These are phyloP conservation scores for Candida ficus DNA, from an alignment of 805 yeast species.

Conservation along the genomic window DNA sequence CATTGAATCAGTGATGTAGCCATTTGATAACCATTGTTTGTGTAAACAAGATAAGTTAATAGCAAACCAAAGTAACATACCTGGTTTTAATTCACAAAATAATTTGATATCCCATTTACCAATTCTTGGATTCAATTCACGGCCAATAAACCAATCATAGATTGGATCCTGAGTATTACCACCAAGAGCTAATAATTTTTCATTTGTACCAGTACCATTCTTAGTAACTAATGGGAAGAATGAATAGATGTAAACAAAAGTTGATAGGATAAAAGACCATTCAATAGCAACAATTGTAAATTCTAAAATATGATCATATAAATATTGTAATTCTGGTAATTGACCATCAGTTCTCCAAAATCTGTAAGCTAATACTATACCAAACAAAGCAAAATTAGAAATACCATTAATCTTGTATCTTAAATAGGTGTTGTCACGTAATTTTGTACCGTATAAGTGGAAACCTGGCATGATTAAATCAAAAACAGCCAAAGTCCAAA, in stretches of 20 bases:
- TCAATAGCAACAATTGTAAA: slow-evolving; percentile 58
- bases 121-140: slow-evolving; percentile 89
- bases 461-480: slow-evolving; percentile 68
- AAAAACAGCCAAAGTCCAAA: slow-evolving; percentile 52
- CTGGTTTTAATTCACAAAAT: slow-evolving; percentile 93
- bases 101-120: slow-evolving; percentile 84
- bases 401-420: slow-evolving; percentile 80
- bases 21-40: slow-evolving; percentile 62
- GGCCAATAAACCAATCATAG: slow-evolving; percentile 96
- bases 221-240: slow-evolving; percentile 49
- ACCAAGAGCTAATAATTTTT: slow-evolving; percentile 73
- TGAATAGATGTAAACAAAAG: slow-evolving; percentile 61
- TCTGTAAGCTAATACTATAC: slow-evolving; percentile 45
- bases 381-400: slow-evolving; percentile 40
- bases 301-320: slow-evolving; percentile 64
- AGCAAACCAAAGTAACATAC: slow-evolving; percentile 79
- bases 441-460: slow-evolving; percentile 53
- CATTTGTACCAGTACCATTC: slow-evolving; percentile 53
- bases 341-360: slow-evolving; percentile 43
- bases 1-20: slow-evolving; percentile 66
- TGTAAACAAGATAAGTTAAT: slow-evolving; percentile 77
- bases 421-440: slow-evolving; percentile 73
- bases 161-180: slow-evolving; percentile 76
- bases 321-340: slow-evolving; percentile 75
- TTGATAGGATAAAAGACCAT: slow-evolving; percentile 60